Percentiles rank a stretch among this genome's conserved stretches.
These are phyloP conservation scores for Kwoniella shandongensis DNA, from an alignment of 768 basidiomycete species.

Conservation along the genomic window DNA sequence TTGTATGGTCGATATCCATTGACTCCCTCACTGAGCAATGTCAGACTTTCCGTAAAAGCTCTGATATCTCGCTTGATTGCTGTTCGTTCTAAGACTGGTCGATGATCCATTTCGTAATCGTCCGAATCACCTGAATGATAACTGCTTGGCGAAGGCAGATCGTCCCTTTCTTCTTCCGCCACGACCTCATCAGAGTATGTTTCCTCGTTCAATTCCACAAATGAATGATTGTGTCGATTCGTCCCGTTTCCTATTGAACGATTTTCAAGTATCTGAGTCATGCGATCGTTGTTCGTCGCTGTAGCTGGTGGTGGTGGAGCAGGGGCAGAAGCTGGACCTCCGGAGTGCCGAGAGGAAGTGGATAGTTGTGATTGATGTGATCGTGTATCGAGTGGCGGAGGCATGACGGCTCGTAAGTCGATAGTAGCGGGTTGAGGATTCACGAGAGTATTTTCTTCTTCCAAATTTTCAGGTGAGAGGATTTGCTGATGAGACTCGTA, in stretches of 20 bases:
- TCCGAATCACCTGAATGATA: conserved; percentile 48
- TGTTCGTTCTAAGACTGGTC: conserved; percentile 62
- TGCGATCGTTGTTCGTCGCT: conserved; percentile 10
- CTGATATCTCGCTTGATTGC: conserved; percentile 76
- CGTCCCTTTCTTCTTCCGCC: conserved; percentile 27
- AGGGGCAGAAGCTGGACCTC: neutral
- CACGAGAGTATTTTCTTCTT: neutral
- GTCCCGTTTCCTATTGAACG: neutral
- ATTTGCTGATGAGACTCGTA: conserved; percentile 2
- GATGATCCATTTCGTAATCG: conserved; percentile 48
- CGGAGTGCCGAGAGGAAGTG: conserved; percentile 10
- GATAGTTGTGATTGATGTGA: conserved; percentile 13
- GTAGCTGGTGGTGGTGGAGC: neutral
- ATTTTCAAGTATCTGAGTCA: conserved; percentile 20
- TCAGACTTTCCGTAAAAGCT: conserved; percentile 72
- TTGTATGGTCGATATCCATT: conserved; percentile 61
- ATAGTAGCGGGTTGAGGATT: conserved; percentile 1
- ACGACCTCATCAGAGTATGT: conserved; percentile 15
- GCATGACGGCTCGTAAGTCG: conserved; percentile 18
- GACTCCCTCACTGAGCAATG: conserved; percentile 4
- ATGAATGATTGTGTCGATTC: neutral
- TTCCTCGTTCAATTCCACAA: conserved; percentile 14
- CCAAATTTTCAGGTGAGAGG: neutral
- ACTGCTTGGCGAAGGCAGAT: conserved; percentile 14
- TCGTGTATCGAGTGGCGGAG: conserved; percentile 10